Evolutionary conservation across 139 green algal genomes (phyloP), one percentile per base, ranked within the genome.

Genomic region (Asterochloris erici): DNA sequence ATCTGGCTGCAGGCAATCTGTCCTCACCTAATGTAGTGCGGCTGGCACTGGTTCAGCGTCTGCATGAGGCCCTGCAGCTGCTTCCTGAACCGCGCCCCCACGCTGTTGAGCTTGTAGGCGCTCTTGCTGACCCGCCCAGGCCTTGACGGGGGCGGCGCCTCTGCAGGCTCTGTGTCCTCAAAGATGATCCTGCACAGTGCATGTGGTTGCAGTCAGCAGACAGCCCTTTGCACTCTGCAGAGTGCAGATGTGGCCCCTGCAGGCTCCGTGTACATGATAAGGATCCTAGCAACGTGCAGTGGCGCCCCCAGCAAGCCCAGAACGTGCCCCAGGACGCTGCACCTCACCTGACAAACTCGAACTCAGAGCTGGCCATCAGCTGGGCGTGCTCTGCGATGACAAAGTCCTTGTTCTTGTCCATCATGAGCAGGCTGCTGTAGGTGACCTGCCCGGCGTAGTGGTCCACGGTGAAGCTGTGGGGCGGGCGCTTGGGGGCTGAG

Each of bases 391-490:
- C 93, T 26, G 86, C 87, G 6, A 97, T 84, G 70, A 94, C 82
- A 81, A 94, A 97, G 86, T 97, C 94, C 86, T 94, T 95, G 87
- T 97, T 97, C 85, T 94, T 94, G 69, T 93, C 90, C 87, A 94
- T 81, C n/a, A 94, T 76, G 17, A 76, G 61, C 21, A 88, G 79
- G 13, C 85, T 84, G 60, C 21, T 63, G 84, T 94, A 94, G 27
- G 75, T 82, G 77, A 94, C 90, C 68, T 85, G 77, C 6, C 89
- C 89, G 0, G 93, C 93, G 71, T 96, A 97, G 85, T 97, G 93
- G 15, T 94, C 88, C 21, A 97, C 83, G 12, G 78, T 90, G 81
- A 97, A 97, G 16, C 82, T 79, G 61, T 86, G 81, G 19, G 78
- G 85, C 0, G 87, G 87, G 2, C 87, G 81, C 74, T 93, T 94